A percentile compares a stretch with the other conserved stretches of the same genome.
Conservation (phyloP, 2,329 filamentous ascomycete genomes). For the Zasmidium angulare region DNA sequence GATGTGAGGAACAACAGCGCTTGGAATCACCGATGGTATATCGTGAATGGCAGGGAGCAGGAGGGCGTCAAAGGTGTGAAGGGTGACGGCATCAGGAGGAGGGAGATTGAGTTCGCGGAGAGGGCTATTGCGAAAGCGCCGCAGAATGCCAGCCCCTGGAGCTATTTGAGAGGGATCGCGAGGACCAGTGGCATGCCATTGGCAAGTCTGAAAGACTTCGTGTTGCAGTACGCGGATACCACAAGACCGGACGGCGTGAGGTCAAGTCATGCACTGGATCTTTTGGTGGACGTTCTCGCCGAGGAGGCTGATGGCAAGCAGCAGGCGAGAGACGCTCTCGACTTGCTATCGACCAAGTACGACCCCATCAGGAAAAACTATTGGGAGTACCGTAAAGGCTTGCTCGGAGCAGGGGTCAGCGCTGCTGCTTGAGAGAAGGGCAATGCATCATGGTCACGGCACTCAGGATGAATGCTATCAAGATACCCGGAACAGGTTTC, state of each 20-base stretch:
- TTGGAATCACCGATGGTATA: constrained; percentile 94
- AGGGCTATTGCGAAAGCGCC: constrained; percentile 74
- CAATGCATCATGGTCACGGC: too few relatives aligned
- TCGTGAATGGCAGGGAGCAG: constrained; percentile 68
- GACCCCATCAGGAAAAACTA: constrained; percentile 90
- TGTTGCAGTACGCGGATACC: constrained; percentile 53
- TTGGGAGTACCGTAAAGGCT: constrained; percentile 74
- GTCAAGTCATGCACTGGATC: constrained; percentile 65
- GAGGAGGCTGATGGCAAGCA: constrained; percentile 54
- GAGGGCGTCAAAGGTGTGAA: constrained; percentile 38
- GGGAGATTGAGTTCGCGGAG: constrained; percentile 70
- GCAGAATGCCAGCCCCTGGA: constrained; percentile 94
- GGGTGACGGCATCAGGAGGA: constrained; percentile 61
- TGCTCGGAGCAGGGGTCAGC: constrained; percentile 35
- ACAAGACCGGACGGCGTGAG: constrained; percentile 52
- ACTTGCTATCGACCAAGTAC: constrained; percentile 77
- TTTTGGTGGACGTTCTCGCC: constrained; percentile 67
- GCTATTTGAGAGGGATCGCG: constrained; percentile 78
- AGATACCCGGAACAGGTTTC: too few relatives aligned
- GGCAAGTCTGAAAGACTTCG: constrained; percentile 54
- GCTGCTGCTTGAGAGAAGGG: too few relatives aligned
- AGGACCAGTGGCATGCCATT: constrained; percentile 60
- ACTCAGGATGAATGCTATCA: too few relatives aligned
- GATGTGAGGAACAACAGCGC: constrained; percentile 96
- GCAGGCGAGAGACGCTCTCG: constrained; percentile 68